Base-by-base conservation (phyloP, 2,329 filamentous ascomycete genomes). In the Penicillium sclerotigenum region DNA sequence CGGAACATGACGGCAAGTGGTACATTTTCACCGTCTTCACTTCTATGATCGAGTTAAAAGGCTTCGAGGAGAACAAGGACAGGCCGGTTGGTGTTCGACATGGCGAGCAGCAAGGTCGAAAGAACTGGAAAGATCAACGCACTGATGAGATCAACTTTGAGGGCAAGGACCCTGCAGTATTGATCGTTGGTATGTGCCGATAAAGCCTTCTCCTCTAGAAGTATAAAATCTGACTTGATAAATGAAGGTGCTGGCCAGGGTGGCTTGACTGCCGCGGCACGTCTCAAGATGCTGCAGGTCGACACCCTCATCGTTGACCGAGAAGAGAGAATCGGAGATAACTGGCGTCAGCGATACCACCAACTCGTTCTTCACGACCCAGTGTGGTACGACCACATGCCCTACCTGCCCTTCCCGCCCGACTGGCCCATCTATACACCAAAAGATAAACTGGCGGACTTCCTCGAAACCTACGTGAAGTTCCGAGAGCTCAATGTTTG, bases 341-440 rank as follows among this genome's bases (percentile, higher is more conserved):
- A 83, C 66, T 88, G 86, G 86, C 77, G 85, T 16, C 76, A 78
- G 37, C 73, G 85, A 43, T 88, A 88, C 61, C 80, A 83, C 59
- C 82, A 86, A 57, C 80, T 89, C 0, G 85, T 88, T 1, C 80
- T 87, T 0, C 87, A 90, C 62, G 87, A 89, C 61, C 85, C 86
- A 0, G 82, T 88, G 2, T 86, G 76, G 70, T 78, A 74, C 52
- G 73, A 75, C 48, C 76, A 79, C 64, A 74, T 88, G 75, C 83
- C 87, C 0, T 89, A 87, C 67, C 62, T 90, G 4, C 73, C 75
- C 0, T 90, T 89, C 66, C 87, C 87, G 0, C 66, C 79, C 0
- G 79, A 80, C 50, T 90, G 87, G 87, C 87, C 87, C 4, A 75
- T 87, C 16, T 90, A 87, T 68, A 88, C 86, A 0, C 85, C 86